These are phyloP conservation scores for Panellus pusillus DNA, from an alignment of 768 basidiomycete genomes.

Conservation along the genomic window DNA sequence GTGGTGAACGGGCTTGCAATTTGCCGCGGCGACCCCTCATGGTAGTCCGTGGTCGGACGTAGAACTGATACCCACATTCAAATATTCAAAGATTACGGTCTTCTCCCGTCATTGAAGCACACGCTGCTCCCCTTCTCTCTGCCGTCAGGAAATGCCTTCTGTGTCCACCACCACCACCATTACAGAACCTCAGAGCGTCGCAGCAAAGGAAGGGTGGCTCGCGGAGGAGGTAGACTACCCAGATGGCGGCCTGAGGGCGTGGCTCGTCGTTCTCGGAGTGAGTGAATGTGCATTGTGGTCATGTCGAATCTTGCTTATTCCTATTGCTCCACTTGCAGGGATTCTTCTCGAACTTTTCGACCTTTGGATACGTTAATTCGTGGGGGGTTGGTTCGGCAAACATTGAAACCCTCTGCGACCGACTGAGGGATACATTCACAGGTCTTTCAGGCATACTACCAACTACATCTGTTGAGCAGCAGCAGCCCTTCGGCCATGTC, in stretches of 20 bases:
- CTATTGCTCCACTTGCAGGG: constrained; percentile 2
- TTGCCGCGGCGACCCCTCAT: too few relatives aligned
- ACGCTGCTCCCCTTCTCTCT: too few relatives aligned
- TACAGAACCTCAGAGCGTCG: too few relatives aligned
- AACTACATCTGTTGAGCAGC: constrained; percentile 47
- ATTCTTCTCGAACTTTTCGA: constrained; percentile 20
- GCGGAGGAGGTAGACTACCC: constrained; percentile 24
- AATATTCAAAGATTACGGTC: too few relatives aligned
- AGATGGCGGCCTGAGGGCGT: constrained; percentile 42
- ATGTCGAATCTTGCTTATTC: background rate
- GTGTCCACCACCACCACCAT: too few relatives aligned
- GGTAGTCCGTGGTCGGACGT: too few relatives aligned
- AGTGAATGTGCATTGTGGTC: background rate
- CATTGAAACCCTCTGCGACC: background rate
- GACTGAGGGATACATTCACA: constrained; percentile 24
- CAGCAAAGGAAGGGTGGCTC: too few relatives aligned
- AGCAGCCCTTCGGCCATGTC: constrained; percentile 50
- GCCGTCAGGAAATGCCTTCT: too few relatives aligned
- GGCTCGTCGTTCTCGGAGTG: constrained; percentile 41
- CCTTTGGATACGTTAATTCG: constrained; percentile 70
- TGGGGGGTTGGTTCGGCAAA: constrained; percentile 59
- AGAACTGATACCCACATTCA: too few relatives aligned
- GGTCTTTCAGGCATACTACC: constrained; percentile 77
- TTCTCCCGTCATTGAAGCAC: too few relatives aligned
- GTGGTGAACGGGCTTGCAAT: too few relatives aligned